These are phyloP conservation scores for Paragyromitra xinjiangensis DNA, from an alignment of 495 filamentous ascomycete species.

Conservation along the genomic window DNA sequence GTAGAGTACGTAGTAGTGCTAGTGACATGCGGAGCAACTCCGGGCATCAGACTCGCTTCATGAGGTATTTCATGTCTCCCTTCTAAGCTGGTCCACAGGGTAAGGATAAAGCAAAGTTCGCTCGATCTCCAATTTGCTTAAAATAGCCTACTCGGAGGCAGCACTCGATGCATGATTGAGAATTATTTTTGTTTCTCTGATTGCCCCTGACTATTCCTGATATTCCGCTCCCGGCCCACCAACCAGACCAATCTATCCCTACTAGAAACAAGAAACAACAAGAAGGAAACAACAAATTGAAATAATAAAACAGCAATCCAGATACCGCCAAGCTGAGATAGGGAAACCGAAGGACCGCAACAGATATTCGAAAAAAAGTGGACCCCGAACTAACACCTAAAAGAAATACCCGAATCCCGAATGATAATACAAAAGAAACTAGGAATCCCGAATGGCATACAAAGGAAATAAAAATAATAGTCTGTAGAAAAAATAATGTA, in stretches of 20 bases:
- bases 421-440: constrained; percentile 51
- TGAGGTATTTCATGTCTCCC: not conserved
- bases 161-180: constrained; percentile 6
- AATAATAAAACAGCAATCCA: constrained; percentile 56
- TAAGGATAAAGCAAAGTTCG: not conserved
- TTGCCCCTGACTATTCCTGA: constrained; percentile 27
- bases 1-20: not conserved
- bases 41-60: too few relatives aligned
- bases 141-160: not conserved
- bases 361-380: constrained; percentile 47
- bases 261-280: constrained; percentile 46
- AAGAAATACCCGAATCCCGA: constrained; percentile 57
- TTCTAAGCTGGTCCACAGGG: not conserved
- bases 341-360: constrained; percentile 50
- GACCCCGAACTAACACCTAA: constrained; percentile 46
- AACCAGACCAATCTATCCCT: constrained; percentile 52
- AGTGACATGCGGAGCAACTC: too few relatives aligned
- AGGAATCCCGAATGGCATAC: constrained; percentile 49
- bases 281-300: constrained; percentile 37
- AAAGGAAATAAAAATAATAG: constrained; percentile 49
- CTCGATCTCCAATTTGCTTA: not conserved
- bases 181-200: constrained; percentile 49
- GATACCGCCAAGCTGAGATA: constrained; percentile 57
- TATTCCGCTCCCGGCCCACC: constrained; percentile 43
- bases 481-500: constrained; percentile 44